phyloP scores from a whole-genome alignment of 2,329 filamentous ascomycete species.

The Cladorrhinum sp. region DNA sequence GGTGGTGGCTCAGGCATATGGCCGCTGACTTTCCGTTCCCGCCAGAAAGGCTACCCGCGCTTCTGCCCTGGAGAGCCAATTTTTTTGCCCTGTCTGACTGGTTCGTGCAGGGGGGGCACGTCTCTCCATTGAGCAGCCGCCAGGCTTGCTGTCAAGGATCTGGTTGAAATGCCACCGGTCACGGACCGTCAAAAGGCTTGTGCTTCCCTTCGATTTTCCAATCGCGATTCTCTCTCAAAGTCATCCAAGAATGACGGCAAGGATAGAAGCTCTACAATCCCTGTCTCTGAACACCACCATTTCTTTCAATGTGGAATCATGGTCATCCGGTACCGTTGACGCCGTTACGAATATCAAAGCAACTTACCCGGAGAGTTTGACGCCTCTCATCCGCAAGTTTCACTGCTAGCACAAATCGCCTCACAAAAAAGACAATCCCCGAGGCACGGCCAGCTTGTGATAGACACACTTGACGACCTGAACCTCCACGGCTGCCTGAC shows the following conservation, averaged over 20 bases:
- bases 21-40: slow-evolving; percentile 2
- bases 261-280: slow-evolving; percentile 3
- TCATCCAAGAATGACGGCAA: slow-evolving; percentile 2
- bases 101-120: not conserved
- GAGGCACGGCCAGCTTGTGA: not conserved
- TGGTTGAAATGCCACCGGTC: not conserved
- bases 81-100: slow-evolving; percentile 5
- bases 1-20: slow-evolving; percentile 13
- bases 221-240: not conserved
- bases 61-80: not conserved
- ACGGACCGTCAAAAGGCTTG: not conserved
- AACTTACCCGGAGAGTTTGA: too few relatives aligned
- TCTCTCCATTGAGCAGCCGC: not conserved
- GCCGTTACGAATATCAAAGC: not conserved
- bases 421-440: not conserved
- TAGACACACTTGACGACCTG: not conserved
- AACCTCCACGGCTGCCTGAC: not conserved
- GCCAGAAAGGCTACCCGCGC: slow-evolving; percentile 2
- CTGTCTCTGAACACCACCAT: not conserved
- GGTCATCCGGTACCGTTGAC: not conserved
- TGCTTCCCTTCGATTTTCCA: not conserved
- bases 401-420: not conserved
- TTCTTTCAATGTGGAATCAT: not conserved
- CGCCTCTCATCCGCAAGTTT: not conserved
- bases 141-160: slow-evolving; percentile 1